Conservation (phyloP, 768 basidiomycete species). For the Trametes elegans region DNA sequence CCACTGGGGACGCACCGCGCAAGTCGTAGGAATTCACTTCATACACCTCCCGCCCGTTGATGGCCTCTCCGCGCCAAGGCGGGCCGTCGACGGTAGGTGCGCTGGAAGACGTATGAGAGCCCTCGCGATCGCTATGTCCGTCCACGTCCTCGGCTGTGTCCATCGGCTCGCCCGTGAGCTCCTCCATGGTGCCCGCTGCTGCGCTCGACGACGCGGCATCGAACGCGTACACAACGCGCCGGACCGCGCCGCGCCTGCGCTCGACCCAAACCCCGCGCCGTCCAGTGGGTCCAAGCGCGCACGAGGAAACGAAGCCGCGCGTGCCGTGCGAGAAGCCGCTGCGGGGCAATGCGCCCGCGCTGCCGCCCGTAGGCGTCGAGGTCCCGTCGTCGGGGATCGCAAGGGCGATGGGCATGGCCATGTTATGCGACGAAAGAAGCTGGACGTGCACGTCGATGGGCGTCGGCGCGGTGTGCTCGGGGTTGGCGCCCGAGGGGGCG, state of each 20-base stretch:
- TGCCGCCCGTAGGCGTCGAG: conserved; percentile 28
- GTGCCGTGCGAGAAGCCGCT: conserved; percentile 24
- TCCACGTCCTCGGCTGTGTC: neutral
- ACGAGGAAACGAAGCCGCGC: conserved; percentile 51
- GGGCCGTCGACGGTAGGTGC: too few species aligned
- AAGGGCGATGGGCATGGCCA: conserved; percentile 29
- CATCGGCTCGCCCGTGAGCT: neutral
- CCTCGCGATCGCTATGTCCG: neutral
- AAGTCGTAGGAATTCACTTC: conserved; percentile 32
- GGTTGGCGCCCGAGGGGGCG: neutral
- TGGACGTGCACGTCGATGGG: conserved; percentile 38
- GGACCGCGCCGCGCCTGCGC: conserved; percentile 40
- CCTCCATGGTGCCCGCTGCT: neutral
- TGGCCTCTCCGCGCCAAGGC: conserved; percentile 1
- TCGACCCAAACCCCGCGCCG: conserved; percentile 58
- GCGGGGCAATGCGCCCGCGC: conserved; percentile 15
- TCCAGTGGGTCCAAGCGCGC: conserved; percentile 46
- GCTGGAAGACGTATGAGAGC: too few species aligned
- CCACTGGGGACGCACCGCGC: conserved; percentile 27
- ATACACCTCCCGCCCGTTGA: conserved; percentile 25
- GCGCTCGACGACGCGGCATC: neutral
- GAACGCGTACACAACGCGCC: conserved; percentile 47
- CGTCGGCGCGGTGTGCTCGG: neutral
- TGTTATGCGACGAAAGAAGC: conserved; percentile 43
- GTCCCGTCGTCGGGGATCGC: conserved; percentile 41